These are phyloP conservation scores for Microdochium trichocladiopsis DNA, from an alignment of 2,329 filamentous ascomycete genomes.

Conservation along the genomic window DNA sequence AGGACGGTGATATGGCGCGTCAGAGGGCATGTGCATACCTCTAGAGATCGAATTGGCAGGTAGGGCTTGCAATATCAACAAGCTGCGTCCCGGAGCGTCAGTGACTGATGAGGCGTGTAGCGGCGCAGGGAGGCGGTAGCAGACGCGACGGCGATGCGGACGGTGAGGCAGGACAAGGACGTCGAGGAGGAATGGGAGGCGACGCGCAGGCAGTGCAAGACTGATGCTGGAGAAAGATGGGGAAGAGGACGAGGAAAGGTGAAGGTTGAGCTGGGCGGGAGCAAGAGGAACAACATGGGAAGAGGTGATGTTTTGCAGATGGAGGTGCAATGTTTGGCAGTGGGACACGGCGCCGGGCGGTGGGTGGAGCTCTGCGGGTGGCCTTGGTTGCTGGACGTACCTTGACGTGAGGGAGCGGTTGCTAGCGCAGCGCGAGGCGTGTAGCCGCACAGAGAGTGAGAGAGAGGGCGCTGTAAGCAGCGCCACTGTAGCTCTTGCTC, in stretches of 20 bases:
- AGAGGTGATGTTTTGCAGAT: neutral
- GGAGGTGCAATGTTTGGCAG: constrained; percentile 6
- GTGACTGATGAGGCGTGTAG: neutral
- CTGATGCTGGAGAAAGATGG: neutral
- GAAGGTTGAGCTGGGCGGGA: neutral
- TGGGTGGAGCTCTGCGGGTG: neutral
- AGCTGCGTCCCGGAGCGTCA: neutral
- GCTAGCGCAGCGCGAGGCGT: neutral
- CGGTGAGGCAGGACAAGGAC: neutral
- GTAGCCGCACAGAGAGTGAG: neutral
- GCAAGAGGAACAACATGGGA: constrained; percentile 1
- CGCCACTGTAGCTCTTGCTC: neutral
- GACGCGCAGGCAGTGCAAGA: neutral
- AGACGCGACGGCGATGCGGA: neutral
- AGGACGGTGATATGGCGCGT: neutral
- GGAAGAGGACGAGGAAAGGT: neutral
- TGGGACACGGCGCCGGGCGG: neutral
- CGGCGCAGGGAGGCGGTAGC: neutral
- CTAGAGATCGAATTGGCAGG: neutral
- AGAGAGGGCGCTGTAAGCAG: neutral
- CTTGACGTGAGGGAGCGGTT: constrained; percentile 1
- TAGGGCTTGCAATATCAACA: neutral
- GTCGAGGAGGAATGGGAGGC: neutral
- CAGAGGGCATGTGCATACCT: neutral
- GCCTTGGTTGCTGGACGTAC: neutral